Conservation (phyloP, 352 stramenopile genomes). For the Pythium scleroteichum region DNA sequence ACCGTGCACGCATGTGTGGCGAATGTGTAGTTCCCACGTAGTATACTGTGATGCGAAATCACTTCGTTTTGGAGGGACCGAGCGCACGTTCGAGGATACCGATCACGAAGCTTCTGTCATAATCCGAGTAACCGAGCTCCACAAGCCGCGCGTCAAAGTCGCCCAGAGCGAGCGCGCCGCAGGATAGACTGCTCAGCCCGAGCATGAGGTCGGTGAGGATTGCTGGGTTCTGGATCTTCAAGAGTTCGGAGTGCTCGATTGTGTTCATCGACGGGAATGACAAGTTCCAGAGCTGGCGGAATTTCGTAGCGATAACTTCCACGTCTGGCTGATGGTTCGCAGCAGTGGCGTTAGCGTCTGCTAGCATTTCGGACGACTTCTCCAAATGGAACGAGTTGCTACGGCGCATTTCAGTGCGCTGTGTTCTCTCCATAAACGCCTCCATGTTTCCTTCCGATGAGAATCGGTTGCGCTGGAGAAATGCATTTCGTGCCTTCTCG, state of each 20-base stretch:
- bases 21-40: slow-evolving; percentile 1
- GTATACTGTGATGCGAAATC: slow-evolving; percentile 1
- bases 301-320: slow-evolving; percentile 40
- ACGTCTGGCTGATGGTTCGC: slow-evolving; percentile 2
- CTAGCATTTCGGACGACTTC: slow-evolving; percentile 30
- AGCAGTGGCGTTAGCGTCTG: neutral
- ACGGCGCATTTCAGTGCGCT: slow-evolving; percentile 33
- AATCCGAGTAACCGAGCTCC: slow-evolving; percentile 62
- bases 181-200: slow-evolving; percentile 76
- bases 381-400: slow-evolving; percentile 60
- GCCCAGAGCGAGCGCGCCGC: slow-evolving; percentile 52
- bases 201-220: slow-evolving; percentile 82
- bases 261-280: slow-evolving; percentile 75
- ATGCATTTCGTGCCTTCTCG: slow-evolving; percentile 16
- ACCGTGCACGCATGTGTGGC: slow-evolving; percentile 8
- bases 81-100: slow-evolving; percentile 46
- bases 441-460: slow-evolving; percentile 58
- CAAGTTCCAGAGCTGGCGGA: slow-evolving; percentile 71
- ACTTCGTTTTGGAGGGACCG: slow-evolving; percentile 9
- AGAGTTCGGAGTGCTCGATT: slow-evolving; percentile 58
- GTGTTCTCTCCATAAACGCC: slow-evolving; percentile 30
- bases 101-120: slow-evolving; percentile 56
- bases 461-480: slow-evolving; percentile 47
- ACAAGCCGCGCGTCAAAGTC: slow-evolving; percentile 58
- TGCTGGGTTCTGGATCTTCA: slow-evolving; percentile 60